phyloP scores from a whole-genome alignment of 2,329 filamentous ascomycete genomes.

The Neospermospora avenae region DNA sequence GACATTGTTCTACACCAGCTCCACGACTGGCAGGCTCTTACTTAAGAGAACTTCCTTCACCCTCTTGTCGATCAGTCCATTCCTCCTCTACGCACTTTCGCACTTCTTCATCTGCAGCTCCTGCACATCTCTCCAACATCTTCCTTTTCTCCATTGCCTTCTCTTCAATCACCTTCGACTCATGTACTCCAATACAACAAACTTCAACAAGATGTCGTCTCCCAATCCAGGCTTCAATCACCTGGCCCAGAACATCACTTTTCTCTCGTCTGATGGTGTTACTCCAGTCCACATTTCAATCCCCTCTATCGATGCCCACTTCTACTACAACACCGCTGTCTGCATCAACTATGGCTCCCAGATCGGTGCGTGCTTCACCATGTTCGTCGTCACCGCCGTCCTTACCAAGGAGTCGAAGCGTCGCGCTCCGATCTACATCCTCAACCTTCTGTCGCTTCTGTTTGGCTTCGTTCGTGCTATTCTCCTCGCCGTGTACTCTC shows the following conservation, averaged over 20 bases:
- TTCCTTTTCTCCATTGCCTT: not conserved
- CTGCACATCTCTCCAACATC: not conserved
- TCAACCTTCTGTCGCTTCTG: constrained; percentile 55
- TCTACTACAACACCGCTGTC: constrained; percentile 45
- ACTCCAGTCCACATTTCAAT: constrained; percentile 41
- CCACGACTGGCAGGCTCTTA: not conserved
- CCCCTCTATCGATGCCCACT: constrained; percentile 42
- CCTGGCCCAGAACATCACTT: constrained; percentile 48
- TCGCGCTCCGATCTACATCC: constrained; percentile 53
- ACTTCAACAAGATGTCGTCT: constrained; percentile 21
- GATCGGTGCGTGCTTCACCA: constrained; percentile 54
- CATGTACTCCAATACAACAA: not conserved
- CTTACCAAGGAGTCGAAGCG: constrained; percentile 58
- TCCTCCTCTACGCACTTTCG: not conserved
- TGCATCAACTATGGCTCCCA: constrained; percentile 58
- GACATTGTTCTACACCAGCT: constrained; percentile 3
- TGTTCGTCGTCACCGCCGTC: constrained; percentile 55
- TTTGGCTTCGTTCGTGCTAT: constrained; percentile 50
- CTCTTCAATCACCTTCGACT: not conserved
- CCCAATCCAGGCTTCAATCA: constrained; percentile 43
- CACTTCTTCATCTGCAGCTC: not conserved
- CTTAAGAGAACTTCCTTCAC: not conserved
- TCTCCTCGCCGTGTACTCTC: constrained; percentile 48
- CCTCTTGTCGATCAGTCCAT: not conserved
- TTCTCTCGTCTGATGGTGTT: constrained; percentile 43